A percentile compares a stretch with the other conserved stretches of the same genome.
Conservation (phyloP, 352 stramenopile species). For the Phytophthora kernoviae region DNA sequence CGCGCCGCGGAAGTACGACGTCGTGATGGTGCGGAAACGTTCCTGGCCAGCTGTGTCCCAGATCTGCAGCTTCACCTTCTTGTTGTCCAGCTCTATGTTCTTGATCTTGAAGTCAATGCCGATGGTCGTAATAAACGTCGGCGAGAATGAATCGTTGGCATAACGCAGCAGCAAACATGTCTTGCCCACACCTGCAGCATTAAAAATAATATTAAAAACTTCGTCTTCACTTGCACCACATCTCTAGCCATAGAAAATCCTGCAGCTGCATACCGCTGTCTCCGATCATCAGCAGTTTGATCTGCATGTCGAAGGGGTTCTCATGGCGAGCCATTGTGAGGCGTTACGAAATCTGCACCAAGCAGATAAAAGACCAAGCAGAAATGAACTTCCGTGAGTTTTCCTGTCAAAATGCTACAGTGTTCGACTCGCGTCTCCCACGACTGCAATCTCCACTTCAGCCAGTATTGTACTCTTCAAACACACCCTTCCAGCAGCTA, state of each 20-base stretch:
- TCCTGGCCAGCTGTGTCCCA: constrained; percentile 99
- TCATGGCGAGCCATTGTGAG: constrained; percentile 87
- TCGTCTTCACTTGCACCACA: background rate
- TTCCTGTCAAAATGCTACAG: background rate
- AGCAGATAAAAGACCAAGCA: constrained; percentile 11
- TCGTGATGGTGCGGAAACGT: constrained; percentile 99
- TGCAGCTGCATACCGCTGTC: constrained; percentile 87
- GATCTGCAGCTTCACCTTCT: constrained; percentile 99
- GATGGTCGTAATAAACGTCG: constrained; percentile 91
- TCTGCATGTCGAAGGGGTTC: constrained; percentile 97
- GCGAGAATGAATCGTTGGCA: constrained; percentile 91
- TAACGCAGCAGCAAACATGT: constrained; percentile 90
- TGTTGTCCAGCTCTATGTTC: constrained; percentile 94
- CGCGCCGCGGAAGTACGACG: constrained; percentile 98
- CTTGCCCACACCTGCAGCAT: constrained; percentile 81
- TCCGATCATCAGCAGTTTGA: constrained; percentile 98
- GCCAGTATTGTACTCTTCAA: background rate
- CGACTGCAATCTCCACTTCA: background rate
- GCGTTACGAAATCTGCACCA: constrained; percentile 24
- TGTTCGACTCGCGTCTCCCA: no score
- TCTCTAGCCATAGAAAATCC: background rate
- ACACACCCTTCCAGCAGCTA: constrained; percentile 13
- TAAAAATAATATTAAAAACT: constrained; percentile 5
- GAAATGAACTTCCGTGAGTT: constrained; percentile 3
- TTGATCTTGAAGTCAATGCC: constrained; percentile 94